phyloP scores from a whole-genome alignment of 495 filamentous ascomycete genomes.

The Xylaria bambusicola region DNA sequence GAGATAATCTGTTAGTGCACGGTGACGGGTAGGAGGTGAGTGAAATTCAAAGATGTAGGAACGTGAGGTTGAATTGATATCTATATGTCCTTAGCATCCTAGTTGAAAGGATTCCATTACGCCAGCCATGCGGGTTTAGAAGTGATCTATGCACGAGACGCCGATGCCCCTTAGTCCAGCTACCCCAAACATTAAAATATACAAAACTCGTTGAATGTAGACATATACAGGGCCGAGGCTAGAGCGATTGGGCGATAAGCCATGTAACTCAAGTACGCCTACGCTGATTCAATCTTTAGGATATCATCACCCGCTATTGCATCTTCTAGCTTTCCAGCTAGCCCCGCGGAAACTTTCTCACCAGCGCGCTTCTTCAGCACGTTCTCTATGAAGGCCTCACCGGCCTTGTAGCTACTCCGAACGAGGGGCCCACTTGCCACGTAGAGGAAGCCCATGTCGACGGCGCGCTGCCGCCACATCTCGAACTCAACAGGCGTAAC shows the following conservation, averaged over 20 bases:
- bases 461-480: conserved; percentile 81
- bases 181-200: not conserved
- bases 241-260: not conserved
- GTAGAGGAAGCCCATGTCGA: conserved; percentile 96
- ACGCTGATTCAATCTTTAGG: conserved; percentile 16
- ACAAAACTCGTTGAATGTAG: not conserved
- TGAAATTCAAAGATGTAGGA: not conserved
- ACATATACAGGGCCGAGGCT: not conserved
- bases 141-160: not conserved
- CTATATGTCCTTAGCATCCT: conserved; percentile 1
- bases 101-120: conserved; percentile 19
- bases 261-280: not conserved
- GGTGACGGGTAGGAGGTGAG: not conserved
- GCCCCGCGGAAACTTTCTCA: conserved; percentile 29
- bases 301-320: conserved; percentile 27
- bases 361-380: conserved; percentile 84
- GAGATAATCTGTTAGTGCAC: too few relatives aligned
- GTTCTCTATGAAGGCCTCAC: conserved; percentile 98
- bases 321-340: conserved; percentile 24
- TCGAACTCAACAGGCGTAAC: conserved; percentile 89
- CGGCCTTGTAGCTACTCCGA: conserved; percentile 93
- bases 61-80: not conserved
- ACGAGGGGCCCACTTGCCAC: conserved; percentile 93
- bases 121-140: conserved; percentile 10
- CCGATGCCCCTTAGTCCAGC: conserved; percentile 3